Base-by-base conservation (phyloP, 495 filamentous ascomycete genomes). In the Penicillium samsonianum region DNA sequence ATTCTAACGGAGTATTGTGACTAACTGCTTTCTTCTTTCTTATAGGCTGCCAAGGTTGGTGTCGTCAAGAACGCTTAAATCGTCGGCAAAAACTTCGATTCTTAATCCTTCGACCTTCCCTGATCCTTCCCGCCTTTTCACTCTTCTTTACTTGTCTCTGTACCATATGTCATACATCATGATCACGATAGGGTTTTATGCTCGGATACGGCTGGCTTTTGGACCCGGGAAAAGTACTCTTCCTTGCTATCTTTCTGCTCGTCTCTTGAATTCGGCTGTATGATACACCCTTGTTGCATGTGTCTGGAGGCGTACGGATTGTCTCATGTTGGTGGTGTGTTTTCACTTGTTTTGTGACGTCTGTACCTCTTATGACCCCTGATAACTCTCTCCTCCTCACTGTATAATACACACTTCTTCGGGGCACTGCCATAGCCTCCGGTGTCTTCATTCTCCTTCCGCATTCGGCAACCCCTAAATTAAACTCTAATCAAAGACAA, bases 11-110 rank as follows among this genome's bases (percentile, higher is more conserved):
- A 16, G n/a, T 17, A 28, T 60, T 42, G 16, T 73, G 57, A 65
- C 59, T 52, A 31, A 50, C 31, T 56, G 14, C 42, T 53, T 41
- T 43, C 47, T 50, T 40, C 44, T 57, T 54, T 25, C 16, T 56
- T 43, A 48, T 38, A 85, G 78, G 89, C 93, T 58, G 90, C 93
- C 61, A 96, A 98, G 82, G 93, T 98, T 53, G 93, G 93, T 63
- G 90, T 98, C 55, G 93, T 95, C 40, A 85, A 87, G 74, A 86
- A 87, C 70, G 72, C 78, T 59, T 84, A 80, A 79, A 65, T 52
- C 14, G n/a, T 22, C 40, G 35, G 50, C 58, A 53, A 61, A 38
- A 41, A 42, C 16, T 58, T 33, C 47, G n/a, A 46, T 53, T 44
- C 31, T 59, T 42, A 41, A 43, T 53, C 38, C 49, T 41, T 25